Evolutionary conservation across 2,329 filamentous ascomycete species (phyloP).

Genomic region (Dothideomycetes sp.): DNA sequence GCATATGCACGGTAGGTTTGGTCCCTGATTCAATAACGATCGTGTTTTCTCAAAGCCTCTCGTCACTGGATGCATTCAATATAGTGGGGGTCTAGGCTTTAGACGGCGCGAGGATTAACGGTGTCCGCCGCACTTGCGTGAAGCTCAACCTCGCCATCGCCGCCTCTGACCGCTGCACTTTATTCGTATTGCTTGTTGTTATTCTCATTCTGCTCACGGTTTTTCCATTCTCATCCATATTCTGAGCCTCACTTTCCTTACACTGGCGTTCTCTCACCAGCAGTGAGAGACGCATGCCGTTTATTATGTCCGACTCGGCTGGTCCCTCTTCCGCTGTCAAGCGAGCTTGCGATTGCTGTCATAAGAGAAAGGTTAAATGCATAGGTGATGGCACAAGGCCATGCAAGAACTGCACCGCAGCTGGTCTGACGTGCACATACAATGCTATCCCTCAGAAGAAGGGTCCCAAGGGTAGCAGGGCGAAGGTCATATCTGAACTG

Average conservation of each 20-base stretch:
- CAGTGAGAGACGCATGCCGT: constrained; percentile 3
- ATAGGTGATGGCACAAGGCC: constrained; percentile 39
- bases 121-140: constrained; percentile 5
- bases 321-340: constrained; percentile 12
- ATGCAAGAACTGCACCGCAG: constrained; percentile 50
- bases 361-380: constrained; percentile 39
- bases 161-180: constrained; percentile 1
- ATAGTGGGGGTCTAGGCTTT: constrained; percentile 8
- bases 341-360: constrained; percentile 21
- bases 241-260: not conserved
- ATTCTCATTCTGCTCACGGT: constrained; percentile 4
- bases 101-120: constrained; percentile 7
- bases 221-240: constrained; percentile 7
- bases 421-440: constrained; percentile 51
- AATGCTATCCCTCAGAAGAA: constrained; percentile 55
- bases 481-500: constrained; percentile 52
- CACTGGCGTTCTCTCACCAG: too few species aligned
- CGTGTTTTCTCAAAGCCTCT: not conserved
- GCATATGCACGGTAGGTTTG: too few species aligned
- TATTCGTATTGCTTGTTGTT: constrained; percentile 5
- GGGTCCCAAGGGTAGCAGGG: constrained; percentile 51
- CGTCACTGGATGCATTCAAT: not conserved
- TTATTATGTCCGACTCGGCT: constrained; percentile 11
- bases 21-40: not conserved
- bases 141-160: constrained; percentile 3